phyloP scores from a whole-genome alignment of 179 eudicot genomes.

The Pouteria campechiana region DNA sequence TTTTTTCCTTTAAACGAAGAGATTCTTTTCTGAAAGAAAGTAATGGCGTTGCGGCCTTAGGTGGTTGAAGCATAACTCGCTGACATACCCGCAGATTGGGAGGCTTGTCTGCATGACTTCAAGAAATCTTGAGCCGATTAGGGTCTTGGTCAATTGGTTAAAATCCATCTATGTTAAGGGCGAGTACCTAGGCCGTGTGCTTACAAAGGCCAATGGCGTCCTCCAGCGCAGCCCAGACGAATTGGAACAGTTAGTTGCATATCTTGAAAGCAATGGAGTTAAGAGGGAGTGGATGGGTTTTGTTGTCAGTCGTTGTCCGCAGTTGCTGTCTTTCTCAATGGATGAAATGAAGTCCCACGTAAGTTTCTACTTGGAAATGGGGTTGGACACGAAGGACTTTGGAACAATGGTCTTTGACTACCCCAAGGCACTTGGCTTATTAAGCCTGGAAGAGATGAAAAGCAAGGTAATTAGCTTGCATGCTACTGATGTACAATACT shows the following conservation, averaged over 20 bases:
- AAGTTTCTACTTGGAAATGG: slow-evolving; percentile 71
- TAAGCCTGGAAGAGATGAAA: slow-evolving; percentile 74
- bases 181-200: slow-evolving; percentile 58
- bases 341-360: slow-evolving; percentile 62
- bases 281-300: slow-evolving; percentile 87
- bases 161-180: slow-evolving; percentile 64
- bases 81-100: slow-evolving; percentile 84
- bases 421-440: slow-evolving; percentile 78
- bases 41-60: too few species aligned
- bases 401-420: slow-evolving; percentile 94
- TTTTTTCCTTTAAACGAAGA: too few species aligned
- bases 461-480: slow-evolving; percentile 41
- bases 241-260: slow-evolving; percentile 55
- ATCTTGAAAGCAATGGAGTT: slow-evolving; percentile 69
- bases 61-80: slow-evolving; percentile 85
- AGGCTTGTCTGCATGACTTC: slow-evolving; percentile 63
- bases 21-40: too few species aligned
- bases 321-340: slow-evolving; percentile 61
- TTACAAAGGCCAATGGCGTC: slow-evolving; percentile 53
- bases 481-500: neutral
- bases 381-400: slow-evolving; percentile 76
- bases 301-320: slow-evolving; percentile 68
- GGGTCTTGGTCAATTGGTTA: slow-evolving; percentile 52
- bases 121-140: slow-evolving; percentile 47
- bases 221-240: slow-evolving; percentile 44